Evolutionary conservation across 73 alveolate species (phyloP).

Genomic region (Paramecium sonneborni): DNA sequence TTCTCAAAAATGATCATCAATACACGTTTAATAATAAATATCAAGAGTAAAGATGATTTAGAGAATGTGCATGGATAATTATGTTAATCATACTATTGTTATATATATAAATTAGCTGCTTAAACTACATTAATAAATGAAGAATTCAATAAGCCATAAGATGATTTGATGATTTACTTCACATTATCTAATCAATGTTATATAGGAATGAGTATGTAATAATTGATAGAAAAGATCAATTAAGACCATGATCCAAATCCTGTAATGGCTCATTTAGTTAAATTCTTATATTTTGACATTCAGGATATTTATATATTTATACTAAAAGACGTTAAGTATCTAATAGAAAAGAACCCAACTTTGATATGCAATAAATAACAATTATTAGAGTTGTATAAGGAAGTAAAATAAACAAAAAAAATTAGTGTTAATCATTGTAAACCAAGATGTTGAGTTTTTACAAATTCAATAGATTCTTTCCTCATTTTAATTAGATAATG

Average conservation of each 20-base stretch:
- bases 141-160: slow-evolving; percentile 27
- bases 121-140: slow-evolving; percentile 29
- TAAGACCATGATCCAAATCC: background rate
- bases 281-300: slow-evolving; percentile 43
- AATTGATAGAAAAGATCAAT: background rate
- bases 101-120: slow-evolving; percentile 37
- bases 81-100: slow-evolving; percentile 27
- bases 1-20: slow-evolving; percentile 5
- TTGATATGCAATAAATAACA: background rate
- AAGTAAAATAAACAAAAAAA: background rate
- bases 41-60: background rate
- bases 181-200: slow-evolving; percentile 41
- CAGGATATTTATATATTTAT: slow-evolving; percentile 39
- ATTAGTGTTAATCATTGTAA: slow-evolving; percentile 39
- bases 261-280: slow-evolving; percentile 29
- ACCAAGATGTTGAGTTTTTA: slow-evolving; percentile 15
- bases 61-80: background rate
- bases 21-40: background rate
- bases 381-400: slow-evolving; percentile 30
- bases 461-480: slow-evolving; percentile 28
- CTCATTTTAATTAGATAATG: slow-evolving; percentile 26
- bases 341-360: background rate
- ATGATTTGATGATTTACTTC: slow-evolving; percentile 31
- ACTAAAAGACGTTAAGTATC: slow-evolving; percentile 43
- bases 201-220: background rate